Conservation (phyloP, 768 basidiomycete species). For the Imleria badia region DNA sequence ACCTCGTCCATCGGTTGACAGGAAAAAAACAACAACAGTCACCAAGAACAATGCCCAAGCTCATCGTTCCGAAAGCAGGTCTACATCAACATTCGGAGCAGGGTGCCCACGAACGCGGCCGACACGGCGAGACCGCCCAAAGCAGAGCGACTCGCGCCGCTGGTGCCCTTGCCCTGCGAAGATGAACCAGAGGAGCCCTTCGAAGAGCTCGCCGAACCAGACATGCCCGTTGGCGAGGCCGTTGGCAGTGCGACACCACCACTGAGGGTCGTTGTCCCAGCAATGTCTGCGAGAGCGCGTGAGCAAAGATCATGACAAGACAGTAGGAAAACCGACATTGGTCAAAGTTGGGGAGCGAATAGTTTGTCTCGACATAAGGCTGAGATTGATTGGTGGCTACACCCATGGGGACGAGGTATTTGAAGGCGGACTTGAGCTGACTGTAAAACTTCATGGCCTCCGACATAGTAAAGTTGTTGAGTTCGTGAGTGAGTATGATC, state of each 20-base stretch:
- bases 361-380: conserved; percentile 51
- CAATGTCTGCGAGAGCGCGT: conserved; percentile 16
- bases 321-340: conserved; percentile 38
- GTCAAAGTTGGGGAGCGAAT: conserved; percentile 41
- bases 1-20: too few species aligned
- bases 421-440: conserved; percentile 44
- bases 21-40: too few species aligned
- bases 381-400: conserved; percentile 50
- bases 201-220: conserved; percentile 2
- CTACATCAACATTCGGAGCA: conserved; percentile 24
- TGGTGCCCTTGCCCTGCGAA: background rate
- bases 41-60: too few species aligned
- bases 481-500: conserved; percentile 57
- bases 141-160: background rate
- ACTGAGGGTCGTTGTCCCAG: conserved; percentile 25
- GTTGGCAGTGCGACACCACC: background rate
- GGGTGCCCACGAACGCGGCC: conserved; percentile 10
- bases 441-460: conserved; percentile 54
- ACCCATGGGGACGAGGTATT: conserved; percentile 51
- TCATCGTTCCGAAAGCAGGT: too few species aligned
- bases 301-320: background rate
- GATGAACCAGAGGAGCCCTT: conserved; percentile 2
- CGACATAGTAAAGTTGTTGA: conserved; percentile 62
- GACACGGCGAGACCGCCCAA: conserved; percentile 16
- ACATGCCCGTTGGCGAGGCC: conserved; percentile 1